phyloP scores from a whole-genome alignment of 75 land plant species.

The Pinus tabuliformis region DNA sequence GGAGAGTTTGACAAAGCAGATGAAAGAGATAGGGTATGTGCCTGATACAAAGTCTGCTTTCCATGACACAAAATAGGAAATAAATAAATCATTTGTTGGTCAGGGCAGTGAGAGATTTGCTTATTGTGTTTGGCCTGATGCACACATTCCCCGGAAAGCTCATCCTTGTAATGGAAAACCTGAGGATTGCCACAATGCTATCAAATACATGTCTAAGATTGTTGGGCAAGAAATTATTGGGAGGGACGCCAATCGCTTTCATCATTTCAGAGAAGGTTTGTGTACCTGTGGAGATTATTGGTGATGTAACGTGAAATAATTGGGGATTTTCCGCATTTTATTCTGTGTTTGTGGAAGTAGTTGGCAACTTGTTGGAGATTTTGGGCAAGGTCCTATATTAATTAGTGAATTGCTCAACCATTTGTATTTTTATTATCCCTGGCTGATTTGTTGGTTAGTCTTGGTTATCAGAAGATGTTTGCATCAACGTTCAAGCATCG shows the following conservation, averaged over 20 bases:
- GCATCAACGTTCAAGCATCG: too few species aligned
- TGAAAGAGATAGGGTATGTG: constrained; percentile 44
- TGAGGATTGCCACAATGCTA: constrained; percentile 50
- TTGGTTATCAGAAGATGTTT: too few species aligned
- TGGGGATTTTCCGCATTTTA: too few species aligned
- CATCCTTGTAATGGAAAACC: constrained; percentile 62
- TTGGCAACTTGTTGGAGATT: too few species aligned
- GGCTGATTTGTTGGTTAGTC: too few species aligned
- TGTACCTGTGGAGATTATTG: constrained; percentile 49
- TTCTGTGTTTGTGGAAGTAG: too few species aligned
- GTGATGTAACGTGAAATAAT: constrained; percentile 10
- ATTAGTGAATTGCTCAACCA: too few species aligned
- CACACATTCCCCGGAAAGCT: constrained; percentile 66
- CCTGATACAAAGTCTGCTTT: constrained; percentile 40
- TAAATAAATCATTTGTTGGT: constrained; percentile 41
- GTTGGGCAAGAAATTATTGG: too few species aligned
- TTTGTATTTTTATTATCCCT: too few species aligned
- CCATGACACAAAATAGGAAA: constrained; percentile 36
- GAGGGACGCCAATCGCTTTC: constrained; percentile 29
- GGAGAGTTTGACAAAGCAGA: constrained; percentile 26
- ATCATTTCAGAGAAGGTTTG: constrained; percentile 34
- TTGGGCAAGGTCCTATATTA: too few species aligned
- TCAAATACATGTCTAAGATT: too few species aligned
- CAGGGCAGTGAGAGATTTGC: constrained; percentile 61
- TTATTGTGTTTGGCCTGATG: constrained; percentile 58